Evolutionary conservation across 1,284 basidiomycete species (phyloP).

Genomic region (Ceratobasidium sp.): DNA sequence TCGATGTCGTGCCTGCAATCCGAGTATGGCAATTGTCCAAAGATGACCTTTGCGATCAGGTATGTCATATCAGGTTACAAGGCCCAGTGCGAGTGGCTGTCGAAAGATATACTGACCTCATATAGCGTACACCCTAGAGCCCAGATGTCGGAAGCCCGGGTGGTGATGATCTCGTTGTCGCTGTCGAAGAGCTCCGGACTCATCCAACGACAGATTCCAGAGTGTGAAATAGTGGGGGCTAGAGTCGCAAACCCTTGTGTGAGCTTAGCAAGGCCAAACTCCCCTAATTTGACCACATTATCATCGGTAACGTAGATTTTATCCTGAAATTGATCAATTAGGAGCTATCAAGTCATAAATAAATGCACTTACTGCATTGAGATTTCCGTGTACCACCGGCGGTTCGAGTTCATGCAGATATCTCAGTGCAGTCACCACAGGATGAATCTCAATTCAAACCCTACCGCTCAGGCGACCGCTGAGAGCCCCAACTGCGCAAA

Average conservation of each 20-base stretch:
- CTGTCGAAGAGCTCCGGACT: constrained; percentile 9
- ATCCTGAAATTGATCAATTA: neutral
- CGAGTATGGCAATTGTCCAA: neutral
- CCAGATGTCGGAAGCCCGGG: neutral
- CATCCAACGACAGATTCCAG: constrained; percentile 20
- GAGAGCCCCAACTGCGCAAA: neutral
- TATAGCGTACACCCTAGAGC: constrained; percentile 6
- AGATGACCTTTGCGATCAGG: neutral
- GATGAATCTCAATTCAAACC: neutral
- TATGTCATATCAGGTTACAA: neutral
- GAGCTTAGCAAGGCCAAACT: constrained; percentile 13
- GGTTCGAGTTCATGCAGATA: constrained; percentile 21
- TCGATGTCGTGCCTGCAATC: neutral
- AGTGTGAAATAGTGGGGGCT: neutral
- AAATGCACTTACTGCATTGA: constrained; percentile 5
- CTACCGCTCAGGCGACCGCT: neutral
- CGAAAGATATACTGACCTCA: neutral
- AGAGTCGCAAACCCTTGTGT: constrained; percentile 2
- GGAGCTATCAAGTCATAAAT: neutral
- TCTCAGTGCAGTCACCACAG: neutral
- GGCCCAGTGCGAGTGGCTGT: neutral
- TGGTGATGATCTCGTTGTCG: neutral
- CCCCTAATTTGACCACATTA: constrained; percentile 1
- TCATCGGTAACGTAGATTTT: neutral
- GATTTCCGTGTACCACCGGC: constrained; percentile 6